Base-by-base conservation (phyloP, 2,329 filamentous ascomycete genomes). In the Nakataea oryzae region DNA sequence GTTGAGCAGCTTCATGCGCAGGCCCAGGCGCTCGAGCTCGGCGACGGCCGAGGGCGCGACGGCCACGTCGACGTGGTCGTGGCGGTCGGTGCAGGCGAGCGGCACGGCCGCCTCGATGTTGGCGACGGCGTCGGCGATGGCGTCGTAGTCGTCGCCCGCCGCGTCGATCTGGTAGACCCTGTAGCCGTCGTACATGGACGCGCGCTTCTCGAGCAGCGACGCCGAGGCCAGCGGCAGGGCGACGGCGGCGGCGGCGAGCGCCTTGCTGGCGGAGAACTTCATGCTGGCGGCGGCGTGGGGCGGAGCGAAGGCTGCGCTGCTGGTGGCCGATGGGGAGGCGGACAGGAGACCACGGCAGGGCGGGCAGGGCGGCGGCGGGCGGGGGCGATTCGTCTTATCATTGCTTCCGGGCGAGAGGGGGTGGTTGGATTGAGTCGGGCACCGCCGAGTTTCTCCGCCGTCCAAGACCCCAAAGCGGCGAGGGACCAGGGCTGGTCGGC, bases 131-230 rank as follows among this genome's bases (percentile, higher is more conserved):
- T 69, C 69, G 58, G 68, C 63, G 58, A 76, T 66, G 62, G 75
- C 67, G 24, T 66, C 64, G 64, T 72, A 69, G 69, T 59, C 60
- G 69, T 59, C 61, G 32, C 71, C 63, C n/a, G 70, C 70, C 50
- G 74, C 73, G 13, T 73, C 69, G 21, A 79, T 67, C 26, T 76
- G 75, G 62, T 75, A 74, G 14, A 77, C 77, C 64, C 78, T 77
- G 70, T 75, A 77, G 4, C 78, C 77, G 60, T 76, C 70, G 63
- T 80, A 81, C 0, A 89, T 86, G 57, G 72, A 73, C 66, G 90
- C 75, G 69, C 87, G 79, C 71, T 86, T 84, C 70, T 90, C 90
- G 32, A 90, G 60, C 54, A 27, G 29, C 86, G 66, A 90, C 90
- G 3, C 87, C 87, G 67, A 90, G 30, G 60, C 24, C 54, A 55